Evolutionary conservation across 352 stramenopile genomes (phyloP).

Genomic region (Elongisporangium anandrum): DNA sequence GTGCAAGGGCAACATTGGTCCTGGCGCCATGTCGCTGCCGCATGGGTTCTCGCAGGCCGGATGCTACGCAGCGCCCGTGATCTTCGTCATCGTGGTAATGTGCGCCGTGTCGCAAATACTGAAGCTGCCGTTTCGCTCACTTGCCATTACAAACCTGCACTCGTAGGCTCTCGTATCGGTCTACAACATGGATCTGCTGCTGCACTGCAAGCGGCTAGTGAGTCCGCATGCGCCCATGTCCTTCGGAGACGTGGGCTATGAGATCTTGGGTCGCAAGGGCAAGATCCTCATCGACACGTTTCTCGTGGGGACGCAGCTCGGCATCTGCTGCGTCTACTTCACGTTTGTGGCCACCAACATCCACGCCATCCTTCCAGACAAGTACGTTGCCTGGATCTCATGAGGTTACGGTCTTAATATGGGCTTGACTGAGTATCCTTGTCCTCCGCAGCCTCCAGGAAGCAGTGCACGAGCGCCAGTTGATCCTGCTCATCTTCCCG

Average conservation of each 20-base stretch:
- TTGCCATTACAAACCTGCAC: neutral
- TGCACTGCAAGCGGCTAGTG: conserved; percentile 61
- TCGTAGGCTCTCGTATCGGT: conserved; percentile 59
- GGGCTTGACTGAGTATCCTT: conserved; percentile 3
- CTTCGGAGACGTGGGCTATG: conserved; percentile 65
- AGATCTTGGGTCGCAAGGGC: conserved; percentile 52
- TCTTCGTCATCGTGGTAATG: conserved; percentile 57
- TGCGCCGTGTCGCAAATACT: neutral
- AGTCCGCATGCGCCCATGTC: conserved; percentile 49
- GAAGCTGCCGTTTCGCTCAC: neutral
- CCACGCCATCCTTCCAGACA: conserved; percentile 60
- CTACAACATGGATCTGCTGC: conserved; percentile 83
- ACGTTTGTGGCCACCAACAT: conserved; percentile 83
- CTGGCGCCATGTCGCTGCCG: conserved; percentile 73
- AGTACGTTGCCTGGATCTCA: conserved; percentile 17
- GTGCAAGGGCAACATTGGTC: conserved; percentile 74
- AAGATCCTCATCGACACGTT: conserved; percentile 78
- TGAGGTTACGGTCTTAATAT: no score
- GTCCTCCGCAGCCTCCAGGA: conserved; percentile 31
- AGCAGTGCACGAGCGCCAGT: conserved; percentile 63
- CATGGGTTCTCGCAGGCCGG: conserved; percentile 74
- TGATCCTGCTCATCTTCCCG: conserved; percentile 75
- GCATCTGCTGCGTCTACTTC: conserved; percentile 84
- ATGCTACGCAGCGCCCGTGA: conserved; percentile 46
- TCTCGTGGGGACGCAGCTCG: conserved; percentile 70